Evolutionary conservation across 2,329 filamentous ascomycete species (phyloP), one percentile per base, ranked within the genome.

Genomic region (Alternaria alternata): DNA sequence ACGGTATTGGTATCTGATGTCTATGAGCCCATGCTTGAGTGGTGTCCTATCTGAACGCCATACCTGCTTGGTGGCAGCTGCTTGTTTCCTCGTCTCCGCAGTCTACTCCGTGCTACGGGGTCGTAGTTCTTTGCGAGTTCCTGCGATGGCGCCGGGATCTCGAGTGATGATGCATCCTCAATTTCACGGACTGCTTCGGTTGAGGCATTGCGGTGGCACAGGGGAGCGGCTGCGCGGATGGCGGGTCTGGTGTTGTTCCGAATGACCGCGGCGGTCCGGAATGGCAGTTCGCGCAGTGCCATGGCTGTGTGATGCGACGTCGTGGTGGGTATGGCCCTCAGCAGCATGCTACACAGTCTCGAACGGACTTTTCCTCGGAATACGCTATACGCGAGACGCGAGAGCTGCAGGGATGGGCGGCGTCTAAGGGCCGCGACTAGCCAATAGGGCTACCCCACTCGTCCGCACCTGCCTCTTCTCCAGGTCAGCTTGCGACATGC

Each of bases 1-100:
- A 66, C 94, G 93, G 80, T 91, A 98, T 81, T 96, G 92, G 82
- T 98, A 99, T 85, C 94, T 96, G 63, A 3, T 18, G 14, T 20
- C 34, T 51, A 44, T 68, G 48, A 61, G 55, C 24, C 6, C 5
- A 32, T 20, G 28, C 20, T 22, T 22, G 8, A 5, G 24, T 44
- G 28, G 14, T 26, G 6, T 47, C 42, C 6, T 30, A 22, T 47
- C 51, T 43, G 53, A 14, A 3, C n/a, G 1, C 12, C 63, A 28
- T 77, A 87, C 85, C 85, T 85, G 83, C 84, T 85, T 12, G 81
- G 78, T 8, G 86, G 86, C 34, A 83, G 70, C 59, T 79, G 70
- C 55, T 72, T 77, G 51, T 76, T 76, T 38, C 84, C 77, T 46
- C 74, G 73, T 54, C 78, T 71, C 54, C 85, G 74, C 55, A 75